Base-by-base conservation (phyloP, 495 filamentous ascomycete species). In the Echria macrotheca region DNA sequence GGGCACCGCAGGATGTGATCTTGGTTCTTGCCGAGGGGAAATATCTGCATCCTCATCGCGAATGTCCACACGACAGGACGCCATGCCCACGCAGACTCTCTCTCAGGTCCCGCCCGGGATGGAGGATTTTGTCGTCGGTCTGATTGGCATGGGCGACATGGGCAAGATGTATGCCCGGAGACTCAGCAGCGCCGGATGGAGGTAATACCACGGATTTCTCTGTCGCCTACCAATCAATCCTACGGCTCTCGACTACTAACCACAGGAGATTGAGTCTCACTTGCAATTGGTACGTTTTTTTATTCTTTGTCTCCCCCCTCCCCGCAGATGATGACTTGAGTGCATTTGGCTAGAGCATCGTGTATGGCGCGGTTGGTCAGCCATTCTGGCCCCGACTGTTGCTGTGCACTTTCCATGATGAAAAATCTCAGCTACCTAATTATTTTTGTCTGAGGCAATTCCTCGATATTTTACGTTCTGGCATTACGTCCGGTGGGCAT, bases 321-420 rank as follows among this genome's bases (percentile, higher is more conserved):
- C 55, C 49, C 28, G 60, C 50, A 64, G 63, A 90, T 91, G 90
- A 95, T 96, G 90, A 96, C 89, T 87, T 88, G 90, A 96, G 90
- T 87, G 90, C 90, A 96, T 96, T 96, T 96, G 90, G 90, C 90
- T 96, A 87, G 89, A 96, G 89, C 76, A 94, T 87, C 80, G 77
- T 64, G 59, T 68, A 75, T 64, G 60, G 64, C 56, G 44, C 46
- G 49, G 51, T 39, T 51, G 68, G 58, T 54, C 46, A 53, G 54
- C 65, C 68, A 57, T 74, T 68, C 56, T 72, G 63, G 69, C 48
- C 59, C 63, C 55, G 44, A 55, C 39, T 36, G 28, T 49, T 49
- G 46, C 50, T 50, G 45, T 44, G 59, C 49, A 50, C 70, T 76
- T 76, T 88, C 91, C 87, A 80, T 95, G 90, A 95, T 95, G 90